phyloP scores from a whole-genome alignment of 768 basidiomycete genomes.

The Lactarius indigo region DNA sequence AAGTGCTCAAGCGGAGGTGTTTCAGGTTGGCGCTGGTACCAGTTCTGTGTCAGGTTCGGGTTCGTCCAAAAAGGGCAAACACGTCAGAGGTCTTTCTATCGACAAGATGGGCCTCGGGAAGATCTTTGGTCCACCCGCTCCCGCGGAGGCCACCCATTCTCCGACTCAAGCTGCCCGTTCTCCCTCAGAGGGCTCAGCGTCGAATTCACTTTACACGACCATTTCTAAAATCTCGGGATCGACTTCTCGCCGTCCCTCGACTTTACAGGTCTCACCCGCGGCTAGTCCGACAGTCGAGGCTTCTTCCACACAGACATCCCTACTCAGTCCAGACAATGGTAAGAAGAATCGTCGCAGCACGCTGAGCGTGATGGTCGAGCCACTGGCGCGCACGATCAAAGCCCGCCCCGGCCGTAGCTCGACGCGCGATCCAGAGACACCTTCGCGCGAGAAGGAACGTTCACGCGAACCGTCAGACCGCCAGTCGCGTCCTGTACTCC shows the following conservation, averaged over 20 bases:
- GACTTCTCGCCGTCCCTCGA: constrained; percentile 31
- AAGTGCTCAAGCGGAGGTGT: constrained; percentile 19
- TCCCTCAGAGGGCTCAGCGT: constrained; percentile 34
- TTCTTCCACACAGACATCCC: constrained; percentile 28
- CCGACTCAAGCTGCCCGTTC: constrained; percentile 38
- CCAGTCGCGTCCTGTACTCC: not conserved
- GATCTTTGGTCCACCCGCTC: constrained; percentile 51
- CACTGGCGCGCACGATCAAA: constrained; percentile 55
- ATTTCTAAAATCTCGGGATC: constrained; percentile 26
- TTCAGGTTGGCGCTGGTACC: constrained; percentile 24
- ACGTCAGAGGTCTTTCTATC: constrained; percentile 67
- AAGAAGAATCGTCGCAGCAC: constrained; percentile 24
- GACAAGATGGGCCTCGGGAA: constrained; percentile 79
- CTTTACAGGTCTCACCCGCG: constrained; percentile 31
- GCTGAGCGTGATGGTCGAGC: constrained; percentile 39
- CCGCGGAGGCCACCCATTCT: constrained; percentile 32
- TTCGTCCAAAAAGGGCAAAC: constrained; percentile 45
- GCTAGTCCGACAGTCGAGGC: constrained; percentile 22
- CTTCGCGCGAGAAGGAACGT: constrained; percentile 34
- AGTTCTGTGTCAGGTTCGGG: constrained; percentile 31
- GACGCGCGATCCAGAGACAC: constrained; percentile 30
- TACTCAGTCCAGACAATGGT: constrained; percentile 37
- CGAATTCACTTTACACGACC: constrained; percentile 29
- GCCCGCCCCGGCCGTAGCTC: constrained; percentile 27
- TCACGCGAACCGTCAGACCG: constrained; percentile 23